phyloP scores from a whole-genome alignment of 106 monocot species.

The Vanilla planifolia region DNA sequence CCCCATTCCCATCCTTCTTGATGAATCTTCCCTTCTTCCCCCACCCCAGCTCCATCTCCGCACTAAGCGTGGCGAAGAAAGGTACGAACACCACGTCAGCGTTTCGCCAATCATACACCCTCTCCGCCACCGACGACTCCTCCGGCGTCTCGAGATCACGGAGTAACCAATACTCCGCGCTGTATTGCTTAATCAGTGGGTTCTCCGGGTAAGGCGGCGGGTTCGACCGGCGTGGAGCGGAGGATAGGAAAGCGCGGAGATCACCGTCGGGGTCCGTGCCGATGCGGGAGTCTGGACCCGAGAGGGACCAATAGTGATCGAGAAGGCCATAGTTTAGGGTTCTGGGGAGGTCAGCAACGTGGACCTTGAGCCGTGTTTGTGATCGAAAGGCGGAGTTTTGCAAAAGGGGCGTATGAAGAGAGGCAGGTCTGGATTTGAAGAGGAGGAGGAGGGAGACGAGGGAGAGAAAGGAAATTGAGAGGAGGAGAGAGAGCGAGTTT shows the following conservation, averaged over 20 bases:
- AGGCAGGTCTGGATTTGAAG: constrained; percentile 1
- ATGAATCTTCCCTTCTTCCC: constrained; percentile 64
- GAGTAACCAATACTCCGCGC: constrained; percentile 79
- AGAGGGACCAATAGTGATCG: constrained; percentile 69
- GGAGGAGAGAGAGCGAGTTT: constrained; percentile 13
- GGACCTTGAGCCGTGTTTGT: constrained; percentile 45
- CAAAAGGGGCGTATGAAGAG: neutral
- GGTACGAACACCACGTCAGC: constrained; percentile 85
- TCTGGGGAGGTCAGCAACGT: constrained; percentile 56
- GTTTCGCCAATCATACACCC: constrained; percentile 27
- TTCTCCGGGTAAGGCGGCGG: constrained; percentile 53
- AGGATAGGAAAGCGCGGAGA: neutral
- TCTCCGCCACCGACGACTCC: constrained; percentile 23
- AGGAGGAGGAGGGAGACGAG: constrained; percentile 9
- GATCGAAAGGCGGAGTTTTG: neutral
- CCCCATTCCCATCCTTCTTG: constrained; percentile 69
- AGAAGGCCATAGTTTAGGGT: constrained; percentile 84
- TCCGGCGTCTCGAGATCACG: constrained; percentile 59
- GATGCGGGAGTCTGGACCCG: constrained; percentile 63
- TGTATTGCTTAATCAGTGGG: constrained; percentile 79
- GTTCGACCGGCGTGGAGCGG: neutral
- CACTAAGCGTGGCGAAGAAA: constrained; percentile 86
- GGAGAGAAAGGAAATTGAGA: constrained; percentile 17
- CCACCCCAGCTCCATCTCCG: constrained; percentile 94
- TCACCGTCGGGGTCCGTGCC: constrained; percentile 16